Conservation (phyloP, 169 alveolate genomes). For the Eimeria necatrix region DNA sequence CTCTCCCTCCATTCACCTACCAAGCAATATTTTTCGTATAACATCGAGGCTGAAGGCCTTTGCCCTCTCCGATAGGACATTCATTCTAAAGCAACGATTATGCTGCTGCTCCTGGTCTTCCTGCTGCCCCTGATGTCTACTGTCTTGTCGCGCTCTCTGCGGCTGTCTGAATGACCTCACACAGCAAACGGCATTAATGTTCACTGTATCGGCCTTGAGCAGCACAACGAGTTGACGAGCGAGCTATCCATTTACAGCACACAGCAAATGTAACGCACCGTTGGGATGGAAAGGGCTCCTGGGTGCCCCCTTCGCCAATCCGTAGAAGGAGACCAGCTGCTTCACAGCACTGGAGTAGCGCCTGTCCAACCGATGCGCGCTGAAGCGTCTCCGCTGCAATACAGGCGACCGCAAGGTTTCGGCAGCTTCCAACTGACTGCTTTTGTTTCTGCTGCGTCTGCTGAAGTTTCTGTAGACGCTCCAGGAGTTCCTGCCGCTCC, state of each 20-base stretch:
- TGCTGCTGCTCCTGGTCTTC: conserved; percentile 31
- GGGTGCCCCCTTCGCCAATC: conserved; percentile 38
- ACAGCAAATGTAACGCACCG: too few species aligned
- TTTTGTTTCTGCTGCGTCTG: conserved; percentile 23
- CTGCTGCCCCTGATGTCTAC: conserved; percentile 18
- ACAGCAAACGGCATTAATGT: background rate
- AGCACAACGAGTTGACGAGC: too few species aligned
- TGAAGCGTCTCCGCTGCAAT: background rate
- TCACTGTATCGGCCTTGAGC: too few species aligned
- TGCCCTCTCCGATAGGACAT: conserved; percentile 3
- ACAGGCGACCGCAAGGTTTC: background rate
- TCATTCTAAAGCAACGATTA: background rate
- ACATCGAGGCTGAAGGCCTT: background rate
- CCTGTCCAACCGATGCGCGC: conserved; percentile 11
- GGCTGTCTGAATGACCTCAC: background rate
- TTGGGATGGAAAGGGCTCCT: background rate
- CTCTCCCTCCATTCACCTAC: background rate
- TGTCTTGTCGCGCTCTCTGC: too few species aligned
- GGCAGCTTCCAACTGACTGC: background rate
- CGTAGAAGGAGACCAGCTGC: conserved; percentile 27
- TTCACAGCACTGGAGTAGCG: conserved; percentile 60
- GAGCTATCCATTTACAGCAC: too few species aligned
- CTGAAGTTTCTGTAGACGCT: background rate
- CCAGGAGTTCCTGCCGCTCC: background rate
- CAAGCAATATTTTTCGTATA: background rate